Evolutionary conservation across 371 early-diverging fungal species (phyloP), one percentile per base, ranked within the genome.

Genomic region (Homolaphlyctis polyrhiza): DNA sequence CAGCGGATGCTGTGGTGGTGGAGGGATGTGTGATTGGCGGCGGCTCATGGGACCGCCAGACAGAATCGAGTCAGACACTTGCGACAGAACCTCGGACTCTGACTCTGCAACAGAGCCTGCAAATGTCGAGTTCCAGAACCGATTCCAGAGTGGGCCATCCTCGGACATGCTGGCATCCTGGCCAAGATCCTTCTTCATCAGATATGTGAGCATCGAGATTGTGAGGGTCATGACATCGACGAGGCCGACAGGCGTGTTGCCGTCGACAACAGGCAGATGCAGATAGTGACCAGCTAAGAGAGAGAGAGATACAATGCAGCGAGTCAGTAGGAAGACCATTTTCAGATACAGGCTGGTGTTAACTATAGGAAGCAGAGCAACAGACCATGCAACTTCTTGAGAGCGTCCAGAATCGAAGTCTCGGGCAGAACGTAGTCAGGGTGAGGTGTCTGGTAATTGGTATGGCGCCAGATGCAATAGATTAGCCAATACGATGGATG

Each of bases 161-260:
- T 59, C 51, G 54, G 29, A n/a, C 35, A 25, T 32, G 18, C 18
- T 39, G 39, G 39, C 39, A 21, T 8, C 32, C 6, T 14, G 6
- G 25, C 52, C 52, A 14, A 14, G 25, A 63, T 69, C 64, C 1
- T 60, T 65, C 25, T 28, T 52, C 36, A 66, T 65, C 67, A 80
- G 35, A 61, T 82, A 77, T 30, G 67, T 76, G 36, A 82, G 68
- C 74, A 78, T 78, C 3, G 76, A 62, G 58, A 75, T 72, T 25
- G 96, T 95, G 60, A 97, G 76, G 60, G 89, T 89, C 68, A 95
- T 75, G 6, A 97, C 95, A 75, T 97, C 96, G 1, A 96, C 92
- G 64, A 96, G 80, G 35, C 97, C 96, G 27, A 91, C 74, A 1
- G 75, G 73, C 1, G 66, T 60, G 1, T 36, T 27, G 54, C 65